Evolutionary conservation across 192 early-diverging fungal species (phyloP).

Genomic region (Coemansia sp.): DNA sequence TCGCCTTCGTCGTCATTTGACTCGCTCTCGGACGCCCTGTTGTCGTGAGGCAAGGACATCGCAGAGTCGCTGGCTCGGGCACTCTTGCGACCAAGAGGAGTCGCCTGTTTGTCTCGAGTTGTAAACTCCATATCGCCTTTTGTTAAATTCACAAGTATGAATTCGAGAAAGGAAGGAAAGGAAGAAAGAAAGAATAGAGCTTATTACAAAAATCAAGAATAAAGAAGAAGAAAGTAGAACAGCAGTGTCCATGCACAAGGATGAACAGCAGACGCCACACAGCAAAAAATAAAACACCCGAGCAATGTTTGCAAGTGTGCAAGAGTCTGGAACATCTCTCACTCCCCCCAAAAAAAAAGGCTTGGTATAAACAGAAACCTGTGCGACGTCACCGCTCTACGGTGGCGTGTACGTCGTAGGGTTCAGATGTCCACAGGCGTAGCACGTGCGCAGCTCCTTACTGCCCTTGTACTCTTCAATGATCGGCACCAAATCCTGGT

Average conservation of each 20-base stretch:
- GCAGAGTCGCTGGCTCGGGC: not conserved
- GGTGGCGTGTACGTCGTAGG: conserved; percentile 23
- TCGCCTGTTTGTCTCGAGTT: not conserved
- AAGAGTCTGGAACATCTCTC: not conserved
- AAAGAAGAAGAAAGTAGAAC: not conserved
- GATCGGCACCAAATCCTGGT: conserved; percentile 86
- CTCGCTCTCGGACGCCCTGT: not conserved
- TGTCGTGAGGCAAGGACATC: not conserved
- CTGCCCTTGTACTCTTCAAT: conserved; percentile 78
- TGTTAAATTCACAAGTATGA: not conserved
- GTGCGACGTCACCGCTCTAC: not conserved
- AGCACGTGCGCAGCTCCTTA: conserved; percentile 74
- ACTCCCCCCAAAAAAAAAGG: not conserved
- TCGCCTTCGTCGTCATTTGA: not conserved
- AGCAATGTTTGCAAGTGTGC: not conserved
- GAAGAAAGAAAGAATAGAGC: not conserved
- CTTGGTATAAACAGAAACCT: not conserved
- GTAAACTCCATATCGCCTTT: not conserved
- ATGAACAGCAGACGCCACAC: not conserved
- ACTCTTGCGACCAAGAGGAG: not conserved
- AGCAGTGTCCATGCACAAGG: not conserved
- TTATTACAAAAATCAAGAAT: not conserved
- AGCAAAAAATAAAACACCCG: not conserved
- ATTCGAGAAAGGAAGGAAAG: not conserved
- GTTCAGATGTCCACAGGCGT: conserved; percentile 65